Base-by-base conservation (phyloP, 1,139 yeast species). In the Diutina neorugosa region DNA sequence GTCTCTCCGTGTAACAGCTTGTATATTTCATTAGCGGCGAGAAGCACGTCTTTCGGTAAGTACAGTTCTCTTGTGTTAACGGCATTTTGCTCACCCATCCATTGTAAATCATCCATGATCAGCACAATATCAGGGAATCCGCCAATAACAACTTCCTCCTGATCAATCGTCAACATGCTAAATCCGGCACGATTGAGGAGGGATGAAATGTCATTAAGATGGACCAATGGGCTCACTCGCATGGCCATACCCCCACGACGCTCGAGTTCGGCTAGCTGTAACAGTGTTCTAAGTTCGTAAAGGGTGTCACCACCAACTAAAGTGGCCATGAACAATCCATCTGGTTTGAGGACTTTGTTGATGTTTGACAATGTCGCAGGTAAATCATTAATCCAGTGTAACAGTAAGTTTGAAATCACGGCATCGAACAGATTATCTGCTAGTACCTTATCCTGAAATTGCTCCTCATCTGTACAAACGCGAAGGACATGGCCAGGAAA, bases 341-440 rank as follows among this genome's bases (percentile, higher is more conserved):
- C 96, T 0, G 94, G 94, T 55, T 81, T 81, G 51, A 88, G 69
- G 20, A 86, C 74, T n/a, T 69, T 64, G 61, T 82, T 81, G 57
- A 87, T 76, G 55, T 80, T 75, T 21, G 69, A 65, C 53, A 87
- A 73, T 1, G 81, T 77, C 1, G 75, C 73, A 0, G 96, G 96
- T 25, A 88, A 73, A 60, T 88, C 93, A 62, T 88, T 88, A 54
- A 87, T 82, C 96, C 96, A 88, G 64, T 88, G 96, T 64, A 88
- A 64, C 34, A 88, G 78, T 61, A 87, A 67, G 62, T 86, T 86
- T 1, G 93, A 84, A 3, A 88, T 64, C 1, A 87, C 86, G 1
- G 90, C 86, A 65, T 87, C 94, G 61, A 74, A 86, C 43, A 76
- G 69, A 11, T 46, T 27, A 1, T 27, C 41, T 55, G 79, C 71